Evolutionary conservation across 768 basidiomycete genomes (phyloP).

Genomic region (Suillus luteus): DNA sequence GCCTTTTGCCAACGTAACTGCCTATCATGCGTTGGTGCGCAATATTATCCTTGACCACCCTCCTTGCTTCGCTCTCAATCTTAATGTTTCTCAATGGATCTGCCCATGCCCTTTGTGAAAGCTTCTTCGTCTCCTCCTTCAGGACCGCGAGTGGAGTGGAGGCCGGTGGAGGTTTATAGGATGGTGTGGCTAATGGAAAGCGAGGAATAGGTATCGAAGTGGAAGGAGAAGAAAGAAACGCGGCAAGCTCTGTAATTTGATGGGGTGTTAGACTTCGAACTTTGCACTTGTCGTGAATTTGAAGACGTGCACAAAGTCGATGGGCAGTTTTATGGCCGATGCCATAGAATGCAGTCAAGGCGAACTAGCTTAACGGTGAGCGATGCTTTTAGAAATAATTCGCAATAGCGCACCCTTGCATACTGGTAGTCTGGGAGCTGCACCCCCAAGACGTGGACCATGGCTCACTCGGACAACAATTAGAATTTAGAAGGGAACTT

Average conservation of each 20-base stretch:
- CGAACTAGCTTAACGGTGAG: conserved; percentile 56
- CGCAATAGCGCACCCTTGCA: conserved; percentile 59
- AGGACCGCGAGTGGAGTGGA: conserved; percentile 34
- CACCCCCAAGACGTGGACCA: conserved; percentile 89
- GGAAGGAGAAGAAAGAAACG: conserved; percentile 88
- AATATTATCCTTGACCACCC: conserved; percentile 87
- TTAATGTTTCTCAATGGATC: conserved; percentile 76
- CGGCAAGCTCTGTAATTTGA: conserved; percentile 90
- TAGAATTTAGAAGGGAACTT: conserved; percentile 3
- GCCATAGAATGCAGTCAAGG: conserved; percentile 90
- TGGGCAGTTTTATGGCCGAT: conserved; percentile 74
- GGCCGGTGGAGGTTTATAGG: conserved; percentile 52
- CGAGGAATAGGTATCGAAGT: conserved; percentile 69
- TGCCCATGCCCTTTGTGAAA: conserved; percentile 36
- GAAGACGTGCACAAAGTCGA: conserved; percentile 87
- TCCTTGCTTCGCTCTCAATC: conserved; percentile 86
- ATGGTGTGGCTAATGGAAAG: conserved; percentile 62
- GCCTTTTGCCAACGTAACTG: conserved; percentile 89
- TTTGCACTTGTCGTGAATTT: conserved; percentile 84
- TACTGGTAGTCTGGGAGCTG: conserved; percentile 76
- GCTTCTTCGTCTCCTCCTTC: conserved; percentile 30
- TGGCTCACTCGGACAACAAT: conserved; percentile 29
- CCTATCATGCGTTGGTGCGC: conserved; percentile 92
- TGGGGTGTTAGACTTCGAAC: conserved; percentile 80
- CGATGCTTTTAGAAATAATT: conserved; percentile 1